Conservation (phyloP, 805 yeast genomes). For the Metschnikowia rubicola region DNA sequence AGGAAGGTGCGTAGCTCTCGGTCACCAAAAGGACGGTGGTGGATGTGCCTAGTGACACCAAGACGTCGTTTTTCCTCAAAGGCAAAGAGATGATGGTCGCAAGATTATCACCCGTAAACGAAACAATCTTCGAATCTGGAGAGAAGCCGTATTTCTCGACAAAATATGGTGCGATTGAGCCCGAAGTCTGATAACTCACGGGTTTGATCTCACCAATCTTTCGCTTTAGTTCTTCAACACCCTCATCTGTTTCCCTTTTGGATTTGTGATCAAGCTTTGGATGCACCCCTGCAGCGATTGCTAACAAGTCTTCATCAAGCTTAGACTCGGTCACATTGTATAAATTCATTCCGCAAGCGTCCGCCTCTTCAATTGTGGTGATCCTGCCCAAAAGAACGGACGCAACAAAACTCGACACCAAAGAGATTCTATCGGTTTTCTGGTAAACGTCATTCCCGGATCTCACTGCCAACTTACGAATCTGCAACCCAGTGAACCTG, state of each 20-base stretch:
- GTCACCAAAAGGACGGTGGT: constrained; percentile 85
- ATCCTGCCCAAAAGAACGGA: constrained; percentile 64
- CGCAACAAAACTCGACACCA: constrained; percentile 77
- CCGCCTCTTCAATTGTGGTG: constrained; percentile 71
- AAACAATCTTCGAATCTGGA: constrained; percentile 54
- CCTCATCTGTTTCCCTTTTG: constrained; percentile 20
- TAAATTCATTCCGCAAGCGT: constrained; percentile 91
- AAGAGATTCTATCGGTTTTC: constrained; percentile 58
- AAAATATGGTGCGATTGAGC: constrained; percentile 58
- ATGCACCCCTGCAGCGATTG: constrained; percentile 52
- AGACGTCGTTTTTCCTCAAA: constrained; percentile 66
- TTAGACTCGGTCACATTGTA: constrained; percentile 61
- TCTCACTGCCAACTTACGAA: constrained; percentile 62
- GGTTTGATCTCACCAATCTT: constrained; percentile 56
- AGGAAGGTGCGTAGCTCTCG: constrained; percentile 69
- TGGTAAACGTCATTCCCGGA: constrained; percentile 49
- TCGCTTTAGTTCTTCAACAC: constrained; percentile 38
- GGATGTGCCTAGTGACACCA: constrained; percentile 86
- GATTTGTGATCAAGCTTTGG: constrained; percentile 37
- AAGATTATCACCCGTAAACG: constrained; percentile 89
- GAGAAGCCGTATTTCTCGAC: constrained; percentile 61
- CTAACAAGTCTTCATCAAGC: constrained; percentile 56
- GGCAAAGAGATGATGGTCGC: constrained; percentile 87
- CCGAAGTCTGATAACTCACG: constrained; percentile 48
- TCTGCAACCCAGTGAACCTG: constrained; percentile 90